Percentiles rank a stretch among this genome's conserved stretches.
phyloP scores from a whole-genome alignment of 129 eudicot genomes.

The Helianthus annuus region HanXRQr2.0-SUNRISE NC_035435.2:164106312-164106811 shows the following conservation, averaged over 20 bases:
- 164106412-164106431: not conserved
- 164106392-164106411: not conserved
- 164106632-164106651: slow-evolving; percentile 19
- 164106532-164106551: not conserved
- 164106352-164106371: too few relatives aligned
- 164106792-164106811: not conserved
- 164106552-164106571: slow-evolving; percentile 19
- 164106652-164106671: slow-evolving; percentile 26
- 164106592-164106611: not conserved
- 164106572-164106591: not conserved
- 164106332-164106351: not conserved
- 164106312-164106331: not conserved
- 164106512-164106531: not conserved
- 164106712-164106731: slow-evolving; percentile 42
- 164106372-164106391: not conserved
- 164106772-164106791: slow-evolving; percentile 14
- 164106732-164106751: slow-evolving; percentile 48
- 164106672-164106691: slow-evolving; percentile 17
- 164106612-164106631: slow-evolving; percentile 3
- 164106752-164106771: slow-evolving; percentile 70
- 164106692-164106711: slow-evolving; percentile 24
- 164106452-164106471: not conserved
- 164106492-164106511: slow-evolving; percentile 10
- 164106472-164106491: not conserved
- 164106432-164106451: not conserved